Conservation (phyloP, 2,329 filamentous ascomycete genomes). For the Pestalotiopsis fici region DNA sequence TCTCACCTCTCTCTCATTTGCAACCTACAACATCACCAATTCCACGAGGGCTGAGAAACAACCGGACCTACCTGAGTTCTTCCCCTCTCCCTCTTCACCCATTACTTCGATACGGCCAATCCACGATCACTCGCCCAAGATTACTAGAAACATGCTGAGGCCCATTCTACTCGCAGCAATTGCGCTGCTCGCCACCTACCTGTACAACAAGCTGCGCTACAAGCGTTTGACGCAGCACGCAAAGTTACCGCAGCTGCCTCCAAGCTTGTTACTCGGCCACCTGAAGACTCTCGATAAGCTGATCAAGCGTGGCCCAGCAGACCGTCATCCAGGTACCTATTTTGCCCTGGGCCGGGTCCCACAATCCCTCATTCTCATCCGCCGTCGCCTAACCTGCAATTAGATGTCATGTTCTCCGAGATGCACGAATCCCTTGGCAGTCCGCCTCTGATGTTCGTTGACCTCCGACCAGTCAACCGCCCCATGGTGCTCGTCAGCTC, state of each 20-base stretch:
- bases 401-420: slow-evolving; percentile 8
- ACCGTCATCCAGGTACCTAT: background rate
- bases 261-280: background rate
- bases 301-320: background rate
- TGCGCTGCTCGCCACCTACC: background rate
- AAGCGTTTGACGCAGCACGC: background rate
- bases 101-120: background rate
- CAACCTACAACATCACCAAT: background rate
- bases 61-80: background rate
- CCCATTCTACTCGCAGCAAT: background rate
- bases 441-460: slow-evolving; percentile 19
- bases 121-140: background rate
- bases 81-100: background rate
- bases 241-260: background rate
- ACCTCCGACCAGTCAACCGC: slow-evolving; percentile 17
- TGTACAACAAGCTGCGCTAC: background rate
- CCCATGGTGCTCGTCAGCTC: slow-evolving; percentile 17
- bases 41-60: background rate
- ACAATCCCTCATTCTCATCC: background rate
- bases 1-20: background rate
- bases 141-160: background rate
- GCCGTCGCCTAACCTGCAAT: background rate
- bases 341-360: background rate
- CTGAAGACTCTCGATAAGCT: background rate
- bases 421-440: slow-evolving; percentile 18